These are phyloP conservation scores for Flueggea neowawraea DNA, from an alignment of 441 rosid genomes.

Conservation along the genomic window DNA sequence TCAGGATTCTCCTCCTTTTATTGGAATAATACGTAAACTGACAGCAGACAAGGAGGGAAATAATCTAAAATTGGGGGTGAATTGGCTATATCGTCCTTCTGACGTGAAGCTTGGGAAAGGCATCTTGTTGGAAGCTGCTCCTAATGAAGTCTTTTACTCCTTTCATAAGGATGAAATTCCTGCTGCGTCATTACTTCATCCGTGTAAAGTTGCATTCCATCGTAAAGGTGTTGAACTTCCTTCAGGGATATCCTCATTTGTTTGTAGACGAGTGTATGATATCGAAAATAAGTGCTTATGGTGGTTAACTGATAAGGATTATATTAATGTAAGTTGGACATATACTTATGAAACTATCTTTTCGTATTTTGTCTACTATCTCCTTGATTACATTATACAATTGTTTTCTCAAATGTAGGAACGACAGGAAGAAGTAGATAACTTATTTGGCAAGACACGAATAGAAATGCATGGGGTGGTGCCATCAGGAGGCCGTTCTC, in stretches of 20 bases:
- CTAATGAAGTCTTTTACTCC: slow-evolving; percentile 88
- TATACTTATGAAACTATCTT: neutral
- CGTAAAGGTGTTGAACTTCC: slow-evolving; percentile 75
- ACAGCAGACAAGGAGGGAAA: slow-evolving; percentile 42
- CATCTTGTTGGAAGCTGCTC: slow-evolving; percentile 74
- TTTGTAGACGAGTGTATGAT: slow-evolving; percentile 85
- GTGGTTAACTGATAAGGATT: slow-evolving; percentile 95
- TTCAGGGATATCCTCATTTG: slow-evolving; percentile 70
- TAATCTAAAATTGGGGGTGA: slow-evolving; percentile 48
- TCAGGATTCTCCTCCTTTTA: slow-evolving; percentile 76
- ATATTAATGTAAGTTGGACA: slow-evolving; percentile 56
- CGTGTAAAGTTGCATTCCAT: slow-evolving; percentile 86
- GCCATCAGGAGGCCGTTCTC: slow-evolving; percentile 84
- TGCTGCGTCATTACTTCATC: slow-evolving; percentile 83
- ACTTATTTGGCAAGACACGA: slow-evolving; percentile 57
- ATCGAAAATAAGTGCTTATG: slow-evolving; percentile 64
- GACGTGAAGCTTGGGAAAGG: slow-evolving; percentile 89
- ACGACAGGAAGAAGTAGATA: slow-evolving; percentile 83
- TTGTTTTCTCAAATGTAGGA: slow-evolving; percentile 34
- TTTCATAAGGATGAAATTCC: slow-evolving; percentile 91
- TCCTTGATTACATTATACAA: neutral
- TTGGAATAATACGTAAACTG: slow-evolving; percentile 67
- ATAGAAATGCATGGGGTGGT: slow-evolving; percentile 74
- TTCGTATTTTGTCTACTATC: neutral
- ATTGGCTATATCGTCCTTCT: slow-evolving; percentile 83